Evolutionary conservation across 1,139 yeast genomes (phyloP), one percentile per base, ranked within the genome.

Genomic region (Candida tunisiensis): DNA sequence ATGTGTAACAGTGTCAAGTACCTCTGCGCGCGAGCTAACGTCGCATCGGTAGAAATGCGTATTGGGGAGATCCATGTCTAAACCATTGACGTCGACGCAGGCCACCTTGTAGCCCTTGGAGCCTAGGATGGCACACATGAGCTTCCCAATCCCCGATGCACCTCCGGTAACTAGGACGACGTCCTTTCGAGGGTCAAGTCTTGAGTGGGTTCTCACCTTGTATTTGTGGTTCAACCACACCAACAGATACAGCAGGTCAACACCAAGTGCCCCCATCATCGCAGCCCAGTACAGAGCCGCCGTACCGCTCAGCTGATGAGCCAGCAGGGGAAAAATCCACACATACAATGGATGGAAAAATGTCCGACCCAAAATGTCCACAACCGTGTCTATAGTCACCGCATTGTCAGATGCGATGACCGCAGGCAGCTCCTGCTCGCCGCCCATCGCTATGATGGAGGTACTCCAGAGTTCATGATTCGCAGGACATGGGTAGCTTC

Each of bases 151-250:
- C 0, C 83, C 83, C 27, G 55, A 49, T 18, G 74, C 60, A 0
- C 79, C 83, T 1, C 85, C 85, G 0, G 85, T 74, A 2, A 74
- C 52, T 9, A 74, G 38, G 0, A 68, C 70, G 9, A 46, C 25
- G 33, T 53, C 56, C 9, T 26, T 28, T 13, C 25, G 23, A 13
- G 19, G 29, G 14, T 23, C 42, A 26, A 30, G 44, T 21, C 19
- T 27, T 27, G 25, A 28, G 26, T 44, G 40, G 34, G 31, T 21
- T 8, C 41, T 38, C 11, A 34, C 23, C 18, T 37, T 26, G 25
- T 27, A 28, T n/a, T 8, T 10, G 14, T 20, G 14, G 15, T 20
- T 20, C 13, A 20, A 8, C 31, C 27, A 23, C 21, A 19, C 10
- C 16, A 24, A 21, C 11, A 35, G 15, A 25, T 23, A 33, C 12